Conservation (phyloP, 352 stramenopile species). For the Elongisporangium prolatum region DNA sequence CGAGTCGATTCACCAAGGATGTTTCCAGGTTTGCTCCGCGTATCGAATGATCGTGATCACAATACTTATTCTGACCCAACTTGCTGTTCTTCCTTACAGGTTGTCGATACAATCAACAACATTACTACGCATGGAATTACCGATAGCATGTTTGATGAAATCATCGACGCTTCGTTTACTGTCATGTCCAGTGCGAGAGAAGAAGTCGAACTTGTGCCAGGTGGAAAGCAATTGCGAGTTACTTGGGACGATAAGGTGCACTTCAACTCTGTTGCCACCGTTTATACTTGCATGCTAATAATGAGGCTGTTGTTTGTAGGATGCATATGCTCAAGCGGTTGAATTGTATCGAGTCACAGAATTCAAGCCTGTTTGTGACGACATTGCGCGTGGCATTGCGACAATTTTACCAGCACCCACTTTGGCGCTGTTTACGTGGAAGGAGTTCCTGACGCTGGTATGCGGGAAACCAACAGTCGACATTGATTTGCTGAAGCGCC, state of each 20-base stretch:
- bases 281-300: no score
- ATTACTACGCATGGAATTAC: conserved; percentile 76
- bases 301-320: conserved; percentile 5
- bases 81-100: conserved; percentile 12
- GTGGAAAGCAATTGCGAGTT: conserved; percentile 74
- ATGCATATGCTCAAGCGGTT: conserved; percentile 75
- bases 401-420: conserved; percentile 83
- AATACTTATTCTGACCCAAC: not conserved
- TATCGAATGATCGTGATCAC: no score
- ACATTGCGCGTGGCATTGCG: conserved; percentile 74
- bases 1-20: conserved; percentile 76
- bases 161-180: conserved; percentile 89
- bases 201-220: conserved; percentile 76
- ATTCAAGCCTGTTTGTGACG: conserved; percentile 67
- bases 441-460: conserved; percentile 85
- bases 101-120: conserved; percentile 87
- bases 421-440: conserved; percentile 83
- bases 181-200: conserved; percentile 80
- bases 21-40: conserved; percentile 43
- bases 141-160: conserved; percentile 86
- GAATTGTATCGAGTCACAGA: conserved; percentile 78
- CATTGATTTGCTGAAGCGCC: conserved; percentile 73
- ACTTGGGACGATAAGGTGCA: conserved; percentile 83
- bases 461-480: conserved; percentile 89
- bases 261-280: no score